phyloP scores from a whole-genome alignment of 225 moss, liverwort and hornwort species.

The Marchantia paleacea region DNA sequence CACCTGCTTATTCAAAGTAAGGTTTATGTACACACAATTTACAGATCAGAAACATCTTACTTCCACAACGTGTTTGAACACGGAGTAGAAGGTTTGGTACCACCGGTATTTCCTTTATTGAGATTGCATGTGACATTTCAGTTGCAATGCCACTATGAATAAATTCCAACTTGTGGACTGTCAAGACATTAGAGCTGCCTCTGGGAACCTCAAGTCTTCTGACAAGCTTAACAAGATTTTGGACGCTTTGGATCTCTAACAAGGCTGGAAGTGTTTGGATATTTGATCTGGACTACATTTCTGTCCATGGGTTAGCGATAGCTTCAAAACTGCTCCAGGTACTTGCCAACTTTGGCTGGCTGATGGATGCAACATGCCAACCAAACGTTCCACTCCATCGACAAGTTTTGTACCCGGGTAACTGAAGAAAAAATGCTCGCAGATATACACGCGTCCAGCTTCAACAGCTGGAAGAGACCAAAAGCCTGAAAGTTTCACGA shows the following conservation, averaged over 20 bases:
- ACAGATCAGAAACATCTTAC: no score
- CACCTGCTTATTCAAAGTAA: no score
- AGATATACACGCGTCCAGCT: conserved; percentile 56
- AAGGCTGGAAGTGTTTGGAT: conserved; percentile 48
- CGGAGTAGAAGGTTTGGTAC: background rate
- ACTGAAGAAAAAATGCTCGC: conserved; percentile 61
- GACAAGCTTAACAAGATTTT: background rate
- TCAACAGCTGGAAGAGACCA: conserved; percentile 67
- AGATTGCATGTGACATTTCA: conserved; percentile 1
- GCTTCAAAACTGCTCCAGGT: conserved; percentile 41
- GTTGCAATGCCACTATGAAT: conserved; percentile 11
- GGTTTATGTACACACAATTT: no score
- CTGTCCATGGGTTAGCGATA: conserved; percentile 49
- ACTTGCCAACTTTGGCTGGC: conserved; percentile 27
- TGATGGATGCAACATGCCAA: conserved; percentile 48
- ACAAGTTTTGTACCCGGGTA: conserved; percentile 59
- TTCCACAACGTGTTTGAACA: no score
- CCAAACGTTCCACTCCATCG: conserved; percentile 62
- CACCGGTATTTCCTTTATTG: conserved; percentile 16
- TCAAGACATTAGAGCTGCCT: background rate
- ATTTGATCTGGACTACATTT: conserved; percentile 56
- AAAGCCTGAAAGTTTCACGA: conserved; percentile 52
- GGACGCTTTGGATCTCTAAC: background rate
- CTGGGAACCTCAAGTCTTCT: background rate
- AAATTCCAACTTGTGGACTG: conserved; percentile 5